phyloP scores from a whole-genome alignment of 805 yeast genomes.

The Lachancea waltii region DNA sequence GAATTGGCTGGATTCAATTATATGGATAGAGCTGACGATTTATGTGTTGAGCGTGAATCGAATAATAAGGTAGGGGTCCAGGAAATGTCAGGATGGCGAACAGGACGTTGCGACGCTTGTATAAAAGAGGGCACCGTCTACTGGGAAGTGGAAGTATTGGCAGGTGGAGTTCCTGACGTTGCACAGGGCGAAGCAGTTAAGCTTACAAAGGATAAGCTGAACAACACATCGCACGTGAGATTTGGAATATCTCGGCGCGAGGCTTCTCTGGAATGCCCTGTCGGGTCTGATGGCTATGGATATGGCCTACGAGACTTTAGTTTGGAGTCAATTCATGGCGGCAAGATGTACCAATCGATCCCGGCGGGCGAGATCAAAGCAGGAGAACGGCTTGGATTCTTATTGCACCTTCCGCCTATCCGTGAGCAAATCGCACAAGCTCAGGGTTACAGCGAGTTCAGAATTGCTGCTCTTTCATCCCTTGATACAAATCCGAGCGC shows the following conservation, averaged over 20 bases:
- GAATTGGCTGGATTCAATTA: constrained; percentile 24
- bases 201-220: constrained; percentile 24
- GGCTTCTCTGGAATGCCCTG: constrained; percentile 88
- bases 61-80: constrained; percentile 40
- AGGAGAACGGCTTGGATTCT: constrained; percentile 81
- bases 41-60: constrained; percentile 33
- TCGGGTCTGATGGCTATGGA: constrained; percentile 91
- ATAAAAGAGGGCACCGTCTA: constrained; percentile 75
- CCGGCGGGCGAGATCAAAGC: constrained; percentile 41
- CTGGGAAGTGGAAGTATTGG: constrained; percentile 63
- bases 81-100: constrained; percentile 71
- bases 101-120: constrained; percentile 66
- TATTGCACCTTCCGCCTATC: constrained; percentile 59
- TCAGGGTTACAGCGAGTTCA: constrained; percentile 32
- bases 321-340: constrained; percentile 64
- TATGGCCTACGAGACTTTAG: constrained; percentile 79
- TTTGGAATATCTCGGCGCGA: constrained; percentile 81
- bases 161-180: constrained; percentile 30
- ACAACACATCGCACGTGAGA: constrained; percentile 53
- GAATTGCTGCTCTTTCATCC: constrained; percentile 23
- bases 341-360: constrained; percentile 39
- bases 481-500: neutral
- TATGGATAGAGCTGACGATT: constrained; percentile 59
- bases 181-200: constrained; percentile 20
- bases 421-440: constrained; percentile 41